A percentile compares a stretch with the other conserved stretches of the same genome.
Conservation (phyloP, 768 basidiomycete species). For the Tylopilus vinaceipallidus region DNA sequence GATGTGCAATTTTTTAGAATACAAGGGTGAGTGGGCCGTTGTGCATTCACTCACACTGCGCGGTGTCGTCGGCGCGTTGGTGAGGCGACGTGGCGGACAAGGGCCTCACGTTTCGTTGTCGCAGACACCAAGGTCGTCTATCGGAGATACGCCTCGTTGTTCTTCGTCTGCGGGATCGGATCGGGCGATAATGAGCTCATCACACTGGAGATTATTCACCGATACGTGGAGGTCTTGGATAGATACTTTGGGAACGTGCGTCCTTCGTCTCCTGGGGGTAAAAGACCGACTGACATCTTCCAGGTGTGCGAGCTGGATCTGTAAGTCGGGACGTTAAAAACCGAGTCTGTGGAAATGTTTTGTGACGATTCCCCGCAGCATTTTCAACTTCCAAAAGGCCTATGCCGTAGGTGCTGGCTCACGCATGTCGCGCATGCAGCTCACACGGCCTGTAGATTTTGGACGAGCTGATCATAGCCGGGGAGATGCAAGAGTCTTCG, state of each 20-base stretch:
- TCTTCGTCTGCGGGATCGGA: conserved; percentile 89
- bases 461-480: conserved; percentile 91
- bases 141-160: conserved; percentile 91
- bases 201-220: conserved; percentile 89
- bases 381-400: conserved; percentile 98
- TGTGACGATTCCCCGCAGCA: conserved; percentile 46
- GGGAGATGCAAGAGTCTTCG: conserved; percentile 92
- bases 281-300: not conserved
- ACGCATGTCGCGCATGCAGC: not conserved
- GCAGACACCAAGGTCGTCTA: conserved; percentile 87
- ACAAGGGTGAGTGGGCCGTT: conserved; percentile 66
- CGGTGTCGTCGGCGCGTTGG: too few relatives aligned
- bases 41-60: too few relatives aligned
- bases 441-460: conserved; percentile 53
- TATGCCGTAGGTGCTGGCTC: conserved; percentile 58
- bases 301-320: conserved; percentile 92
- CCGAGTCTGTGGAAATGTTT: not conserved
- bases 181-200: conserved; percentile 87
- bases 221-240: conserved; percentile 88
- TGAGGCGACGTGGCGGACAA: too few relatives aligned
- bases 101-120: not conserved
- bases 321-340: conserved; percentile 40
- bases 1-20: conserved; percentile 97
- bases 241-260: conserved; percentile 51
- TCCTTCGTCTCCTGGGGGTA: not conserved